Percentiles rank a stretch among this genome's conserved stretches.
These are phyloP conservation scores for Zymoseptoria tritici DNA, from an alignment of 2,329 filamentous ascomycete species.

Conservation along the genomic window DNA sequence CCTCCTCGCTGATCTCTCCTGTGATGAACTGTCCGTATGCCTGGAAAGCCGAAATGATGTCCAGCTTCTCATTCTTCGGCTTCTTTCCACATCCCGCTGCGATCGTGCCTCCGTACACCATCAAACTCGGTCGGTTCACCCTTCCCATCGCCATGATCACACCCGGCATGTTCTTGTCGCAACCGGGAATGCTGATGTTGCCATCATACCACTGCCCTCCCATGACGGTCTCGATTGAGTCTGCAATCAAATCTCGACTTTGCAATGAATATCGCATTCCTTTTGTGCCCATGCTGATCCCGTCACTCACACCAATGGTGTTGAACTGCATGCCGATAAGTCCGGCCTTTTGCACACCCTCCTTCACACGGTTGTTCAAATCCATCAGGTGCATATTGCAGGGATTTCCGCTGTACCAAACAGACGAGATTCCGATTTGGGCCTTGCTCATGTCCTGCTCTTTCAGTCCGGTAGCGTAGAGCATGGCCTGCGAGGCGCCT, in stretches of 20 bases:
- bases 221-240: constrained; percentile 99
- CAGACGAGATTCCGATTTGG: constrained; percentile 94
- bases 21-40: constrained; percentile 92
- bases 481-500: constrained; percentile 96
- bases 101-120: constrained; percentile 97
- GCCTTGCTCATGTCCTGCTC: constrained; percentile 91
- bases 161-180: constrained; percentile 99
- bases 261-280: constrained; percentile 83
- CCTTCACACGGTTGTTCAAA: constrained; percentile 69
- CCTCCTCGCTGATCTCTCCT: constrained; percentile 82
- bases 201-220: constrained; percentile 97
- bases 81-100: constrained; percentile 76
- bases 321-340: constrained; percentile 96
- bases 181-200: constrained; percentile 93
- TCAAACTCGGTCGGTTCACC: constrained; percentile 86
- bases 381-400: constrained; percentile 99
- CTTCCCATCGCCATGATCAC: constrained; percentile 74
- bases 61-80: constrained; percentile 61
- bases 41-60: constrained; percentile 97
- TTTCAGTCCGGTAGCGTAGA: constrained; percentile 85
- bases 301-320: constrained; percentile 95
- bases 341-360: constrained; percentile 63
- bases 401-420: constrained; percentile 97
- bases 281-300: constrained; percentile 94
- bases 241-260: constrained; percentile 91